Evolutionary conservation across 1,284 basidiomycete species (phyloP), one percentile per base, ranked within the genome.

Genomic region (Tilletia setariae): DNA sequence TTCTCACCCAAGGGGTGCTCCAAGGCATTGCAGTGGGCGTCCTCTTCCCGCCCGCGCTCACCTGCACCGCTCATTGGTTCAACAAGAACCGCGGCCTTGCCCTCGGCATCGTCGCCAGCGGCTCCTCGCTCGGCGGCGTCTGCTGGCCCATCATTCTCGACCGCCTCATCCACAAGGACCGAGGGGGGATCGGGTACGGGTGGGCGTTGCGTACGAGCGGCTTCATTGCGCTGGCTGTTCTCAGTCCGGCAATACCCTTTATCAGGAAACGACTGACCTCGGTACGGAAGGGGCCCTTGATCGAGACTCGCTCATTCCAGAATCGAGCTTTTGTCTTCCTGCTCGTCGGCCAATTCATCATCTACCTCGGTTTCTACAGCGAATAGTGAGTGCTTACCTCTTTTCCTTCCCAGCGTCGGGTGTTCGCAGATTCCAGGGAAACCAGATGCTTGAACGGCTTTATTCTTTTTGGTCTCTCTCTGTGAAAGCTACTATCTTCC

Each of bases 111-210:
- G 68, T 69, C n/a, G 65, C 68, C 16, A 28, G 46, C 21, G 68
- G 68, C 3, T 65, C 62, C 35, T 56, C 51, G 15, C 28, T 66
- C 42, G 68, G 68, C 30, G 68, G 64, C 3, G 63, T 65, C n/a
- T 65, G 66, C 21, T 68, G 67, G 67, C 67, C 67, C 53, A 68
- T 66, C 46, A 65, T 69, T 19, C 64, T 69, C 43, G 68, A 69
- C 35, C 46, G 56, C 23, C 49, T 69, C 25, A 66, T 69, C 23
- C 68, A 69, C 40, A 49, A 69, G 30, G 68, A 56, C 23, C 65
- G 51, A 53, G 51, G 51, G 8, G 51, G 51, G 13, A 28, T 56
- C 32, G 68, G 68, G 7, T 69, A 67, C 28, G 47, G 16, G 16
- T 68, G 66, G 68, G 28, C 64, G 0, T 32, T 67, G 46, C n/a